Percentiles rank a stretch among this genome's conserved stretches.
Conservation (phyloP, 2,329 filamentous ascomycete genomes). For the Pseudopyrenochaeta lycopersici region DNA sequence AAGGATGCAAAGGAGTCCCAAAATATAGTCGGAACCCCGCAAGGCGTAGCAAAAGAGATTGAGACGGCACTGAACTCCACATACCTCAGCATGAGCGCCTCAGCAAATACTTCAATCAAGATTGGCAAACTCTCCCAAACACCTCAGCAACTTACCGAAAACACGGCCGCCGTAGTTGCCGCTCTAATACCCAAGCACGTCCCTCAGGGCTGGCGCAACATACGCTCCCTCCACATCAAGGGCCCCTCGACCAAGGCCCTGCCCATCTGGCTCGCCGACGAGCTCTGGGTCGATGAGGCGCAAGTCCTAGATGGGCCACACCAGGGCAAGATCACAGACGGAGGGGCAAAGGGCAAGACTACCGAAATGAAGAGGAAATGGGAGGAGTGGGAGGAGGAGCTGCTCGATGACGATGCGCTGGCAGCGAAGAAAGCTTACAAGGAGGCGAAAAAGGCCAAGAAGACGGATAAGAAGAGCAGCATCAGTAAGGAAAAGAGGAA, state of each 20-base stretch:
- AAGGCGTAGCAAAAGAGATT: constrained; percentile 81
- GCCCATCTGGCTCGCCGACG: constrained; percentile 92
- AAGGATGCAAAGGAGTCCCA: constrained; percentile 41
- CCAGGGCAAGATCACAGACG: constrained; percentile 37
- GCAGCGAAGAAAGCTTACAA: constrained; percentile 48
- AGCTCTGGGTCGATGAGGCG: constrained; percentile 84
- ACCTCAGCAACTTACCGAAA: constrained; percentile 79
- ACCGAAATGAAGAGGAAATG: constrained; percentile 49
- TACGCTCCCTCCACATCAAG: constrained; percentile 89
- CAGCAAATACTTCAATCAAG: constrained; percentile 80
- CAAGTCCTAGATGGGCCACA: constrained; percentile 70
- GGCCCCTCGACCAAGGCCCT: constrained; percentile 85
- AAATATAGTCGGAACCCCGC: constrained; percentile 63
- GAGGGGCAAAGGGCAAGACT: constrained; percentile 28
- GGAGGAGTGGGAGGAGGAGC: constrained; percentile 50
- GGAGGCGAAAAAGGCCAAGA: constrained; percentile 61
- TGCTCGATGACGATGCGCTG: constrained; percentile 46
- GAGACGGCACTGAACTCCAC: constrained; percentile 79
- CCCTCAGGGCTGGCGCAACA: constrained; percentile 85
- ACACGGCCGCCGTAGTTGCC: constrained; percentile 74
- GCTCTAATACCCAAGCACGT: constrained; percentile 79
- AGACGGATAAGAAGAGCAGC: constrained; percentile 39
- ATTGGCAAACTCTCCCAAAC: constrained; percentile 80
- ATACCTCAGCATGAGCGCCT: constrained; percentile 80
- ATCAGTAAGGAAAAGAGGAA: constrained; percentile 59